Conservation (phyloP, 2,329 filamentous ascomycete species). For the Xylariales sp. region DNA sequence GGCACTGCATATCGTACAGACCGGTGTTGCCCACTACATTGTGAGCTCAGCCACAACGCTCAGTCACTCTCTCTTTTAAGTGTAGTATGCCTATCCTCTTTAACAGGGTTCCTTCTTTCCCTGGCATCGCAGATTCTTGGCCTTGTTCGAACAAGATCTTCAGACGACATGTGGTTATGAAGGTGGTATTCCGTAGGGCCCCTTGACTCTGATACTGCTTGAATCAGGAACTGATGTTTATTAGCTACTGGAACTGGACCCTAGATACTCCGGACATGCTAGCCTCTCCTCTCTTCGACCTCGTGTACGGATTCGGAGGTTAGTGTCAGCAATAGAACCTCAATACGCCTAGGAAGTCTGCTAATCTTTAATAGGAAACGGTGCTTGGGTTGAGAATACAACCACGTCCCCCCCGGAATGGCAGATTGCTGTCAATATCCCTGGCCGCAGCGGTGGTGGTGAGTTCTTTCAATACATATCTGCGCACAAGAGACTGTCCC, state of each 20-base stretch:
- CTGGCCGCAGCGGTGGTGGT: slow-evolving; percentile 1
- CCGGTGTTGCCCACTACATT: slow-evolving; percentile 26
- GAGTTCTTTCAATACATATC: neutral
- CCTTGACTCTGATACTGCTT: neutral
- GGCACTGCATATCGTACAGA: slow-evolving; percentile 35
- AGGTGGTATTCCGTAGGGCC: slow-evolving; percentile 1
- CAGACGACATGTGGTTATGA: neutral
- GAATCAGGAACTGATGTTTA: neutral
- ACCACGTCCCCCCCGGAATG: neutral
- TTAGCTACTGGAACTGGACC: slow-evolving; percentile 6
- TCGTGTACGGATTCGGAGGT: slow-evolving; percentile 5
- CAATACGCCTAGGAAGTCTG: too few species aligned
- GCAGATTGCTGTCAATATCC: neutral
- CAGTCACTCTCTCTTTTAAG: too few species aligned
- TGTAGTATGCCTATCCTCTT: too few species aligned
- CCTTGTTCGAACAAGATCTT: slow-evolving; percentile 3
- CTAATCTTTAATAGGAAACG: slow-evolving; percentile 1
- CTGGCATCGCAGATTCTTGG: slow-evolving; percentile 1
- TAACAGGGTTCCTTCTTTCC: slow-evolving; percentile 4
- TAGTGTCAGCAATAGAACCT: too few species aligned
- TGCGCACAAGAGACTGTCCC: neutral
- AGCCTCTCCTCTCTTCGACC: slow-evolving; percentile 4
- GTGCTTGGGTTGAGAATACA: neutral
- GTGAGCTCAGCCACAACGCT: neutral
- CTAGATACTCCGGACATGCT: neutral